phyloP scores from a whole-genome alignment of 148 eudicot genomes.

The Agrostemma githago region DNA sequence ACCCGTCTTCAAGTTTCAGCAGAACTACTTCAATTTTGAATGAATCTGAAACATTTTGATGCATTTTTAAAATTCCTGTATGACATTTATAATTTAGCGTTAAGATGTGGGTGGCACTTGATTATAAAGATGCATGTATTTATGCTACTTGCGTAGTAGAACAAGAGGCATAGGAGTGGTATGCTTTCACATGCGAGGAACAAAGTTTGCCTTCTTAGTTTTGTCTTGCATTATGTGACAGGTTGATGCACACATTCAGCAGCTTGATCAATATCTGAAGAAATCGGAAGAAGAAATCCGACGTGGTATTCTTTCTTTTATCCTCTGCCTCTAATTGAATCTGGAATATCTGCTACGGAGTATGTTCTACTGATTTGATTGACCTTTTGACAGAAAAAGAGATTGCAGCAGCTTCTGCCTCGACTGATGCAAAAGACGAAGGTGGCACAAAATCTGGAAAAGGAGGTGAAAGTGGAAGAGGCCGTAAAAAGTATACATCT shows the following conservation, averaged over 20 bases:
- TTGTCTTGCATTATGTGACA: slow-evolving; percentile 27
- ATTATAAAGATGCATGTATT: too few species aligned
- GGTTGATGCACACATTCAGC: slow-evolving; percentile 95
- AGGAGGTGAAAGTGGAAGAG: slow-evolving; percentile 63
- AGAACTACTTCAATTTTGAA: too few species aligned
- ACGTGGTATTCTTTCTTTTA: slow-evolving; percentile 45
- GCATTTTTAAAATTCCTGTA: too few species aligned
- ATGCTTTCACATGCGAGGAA: neutral
- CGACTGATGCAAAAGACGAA: slow-evolving; percentile 44
- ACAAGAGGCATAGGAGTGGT: neutral
- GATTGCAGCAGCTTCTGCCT: slow-evolving; percentile 43
- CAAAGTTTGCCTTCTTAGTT: neutral
- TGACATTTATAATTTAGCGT: too few species aligned
- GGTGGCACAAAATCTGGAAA: slow-evolving; percentile 55
- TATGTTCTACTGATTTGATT: slow-evolving; percentile 5
- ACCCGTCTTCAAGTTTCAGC: too few species aligned
- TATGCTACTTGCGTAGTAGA: neutral
- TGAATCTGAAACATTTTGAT: too few species aligned
- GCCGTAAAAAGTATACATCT: slow-evolving; percentile 78
- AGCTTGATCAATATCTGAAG: slow-evolving; percentile 86
- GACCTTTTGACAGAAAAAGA: slow-evolving; percentile 56
- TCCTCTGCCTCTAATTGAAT: slow-evolving; percentile 3
- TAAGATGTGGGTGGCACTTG: too few species aligned
- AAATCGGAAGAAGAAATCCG: slow-evolving; percentile 73
- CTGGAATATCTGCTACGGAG: neutral